Conservation (phyloP, 805 yeast genomes). For the Phaffomyces thermotolerans region DNA sequence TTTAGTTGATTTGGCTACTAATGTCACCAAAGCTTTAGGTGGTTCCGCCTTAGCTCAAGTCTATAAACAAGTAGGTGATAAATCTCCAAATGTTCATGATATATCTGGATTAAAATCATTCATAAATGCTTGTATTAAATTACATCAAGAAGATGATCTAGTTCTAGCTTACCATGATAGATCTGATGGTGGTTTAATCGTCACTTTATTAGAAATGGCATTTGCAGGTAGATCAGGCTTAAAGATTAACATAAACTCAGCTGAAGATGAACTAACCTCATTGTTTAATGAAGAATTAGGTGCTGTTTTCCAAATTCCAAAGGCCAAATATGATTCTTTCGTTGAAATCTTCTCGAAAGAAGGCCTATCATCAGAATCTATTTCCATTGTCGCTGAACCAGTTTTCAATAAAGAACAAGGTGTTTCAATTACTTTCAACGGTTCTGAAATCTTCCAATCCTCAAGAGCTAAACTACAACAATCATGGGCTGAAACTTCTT, state of each 20-base stretch:
- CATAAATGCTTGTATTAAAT: constrained; percentile 57
- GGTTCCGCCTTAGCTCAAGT: constrained; percentile 96
- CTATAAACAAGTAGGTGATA: constrained; percentile 77
- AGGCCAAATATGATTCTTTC: constrained; percentile 48
- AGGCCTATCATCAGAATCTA: constrained; percentile 48
- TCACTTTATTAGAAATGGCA: constrained; percentile 89
- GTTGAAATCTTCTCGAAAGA: constrained; percentile 44
- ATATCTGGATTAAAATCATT: constrained; percentile 56
- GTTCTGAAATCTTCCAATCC: constrained; percentile 37
- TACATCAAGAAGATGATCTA: constrained; percentile 52
- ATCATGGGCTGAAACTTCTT: constrained; percentile 83
- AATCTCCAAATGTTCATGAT: constrained; percentile 78
- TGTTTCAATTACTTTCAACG: constrained; percentile 42
- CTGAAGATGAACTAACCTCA: constrained; percentile 39
- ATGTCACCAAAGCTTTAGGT: constrained; percentile 56
- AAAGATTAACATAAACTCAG: constrained; percentile 39
- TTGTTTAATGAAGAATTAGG: constrained; percentile 93
- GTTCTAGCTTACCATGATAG: constrained; percentile 91
- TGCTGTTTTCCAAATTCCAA: constrained; percentile 82
- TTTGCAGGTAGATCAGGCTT: constrained; percentile 91
- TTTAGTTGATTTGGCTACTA: constrained; percentile 69
- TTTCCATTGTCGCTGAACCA: constrained; percentile 67
- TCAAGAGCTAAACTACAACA: constrained; percentile 71
- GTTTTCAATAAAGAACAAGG: constrained; percentile 46
- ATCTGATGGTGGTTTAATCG: constrained; percentile 92